These are phyloP conservation scores for Nymphaea thermarum DNA, from an alignment of 164 flowering plant species.

Conservation along the genomic window DNA sequence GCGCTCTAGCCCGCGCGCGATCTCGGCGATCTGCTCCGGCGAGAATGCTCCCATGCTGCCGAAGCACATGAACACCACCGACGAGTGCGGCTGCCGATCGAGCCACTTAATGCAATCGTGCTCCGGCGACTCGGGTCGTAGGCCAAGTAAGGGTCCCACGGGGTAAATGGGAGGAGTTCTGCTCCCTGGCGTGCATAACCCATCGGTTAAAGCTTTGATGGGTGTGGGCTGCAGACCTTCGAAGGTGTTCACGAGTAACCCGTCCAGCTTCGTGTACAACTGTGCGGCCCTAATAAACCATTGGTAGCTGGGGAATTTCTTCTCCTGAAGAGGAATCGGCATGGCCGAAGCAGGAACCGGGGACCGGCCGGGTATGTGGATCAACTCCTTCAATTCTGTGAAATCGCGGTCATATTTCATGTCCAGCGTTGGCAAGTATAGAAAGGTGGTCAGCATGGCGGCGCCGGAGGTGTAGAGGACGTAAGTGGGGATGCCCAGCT, in stretches of 20 bases:
- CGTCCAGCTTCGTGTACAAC: constrained; percentile 2
- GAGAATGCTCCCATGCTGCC: constrained; percentile 30
- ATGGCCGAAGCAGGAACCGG: constrained; percentile 10
- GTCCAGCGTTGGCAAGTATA: constrained; percentile 12
- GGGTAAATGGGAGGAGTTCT: constrained; percentile 7
- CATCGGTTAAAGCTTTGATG: constrained; percentile 8
- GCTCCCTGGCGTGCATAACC: constrained; percentile 1
- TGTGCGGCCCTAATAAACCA: neutral
- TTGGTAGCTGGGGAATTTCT: constrained; percentile 5
- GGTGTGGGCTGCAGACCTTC: constrained; percentile 11
- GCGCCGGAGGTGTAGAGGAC: constrained; percentile 15
- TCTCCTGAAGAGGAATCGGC: constrained; percentile 9
- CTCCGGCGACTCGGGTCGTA: neutral
- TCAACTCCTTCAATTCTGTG: neutral
- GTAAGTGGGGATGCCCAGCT: constrained; percentile 18
- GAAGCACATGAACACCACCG: constrained; percentile 34
- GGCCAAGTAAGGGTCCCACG: constrained; percentile 18
- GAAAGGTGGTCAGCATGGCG: constrained; percentile 1
- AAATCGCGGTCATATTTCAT: constrained; percentile 1
- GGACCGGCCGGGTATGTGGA: constrained; percentile 13
- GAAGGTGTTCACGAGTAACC: constrained; percentile 24
- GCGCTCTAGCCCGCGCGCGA: constrained; percentile 32
- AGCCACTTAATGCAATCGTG: constrained; percentile 29
- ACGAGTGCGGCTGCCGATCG: constrained; percentile 21
- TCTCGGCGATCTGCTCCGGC: constrained; percentile 21